Evolutionary conservation across 1,284 basidiomycete genomes (phyloP), one percentile per base, ranked within the genome.

Genomic region (Boletus hoseneyae): DNA sequence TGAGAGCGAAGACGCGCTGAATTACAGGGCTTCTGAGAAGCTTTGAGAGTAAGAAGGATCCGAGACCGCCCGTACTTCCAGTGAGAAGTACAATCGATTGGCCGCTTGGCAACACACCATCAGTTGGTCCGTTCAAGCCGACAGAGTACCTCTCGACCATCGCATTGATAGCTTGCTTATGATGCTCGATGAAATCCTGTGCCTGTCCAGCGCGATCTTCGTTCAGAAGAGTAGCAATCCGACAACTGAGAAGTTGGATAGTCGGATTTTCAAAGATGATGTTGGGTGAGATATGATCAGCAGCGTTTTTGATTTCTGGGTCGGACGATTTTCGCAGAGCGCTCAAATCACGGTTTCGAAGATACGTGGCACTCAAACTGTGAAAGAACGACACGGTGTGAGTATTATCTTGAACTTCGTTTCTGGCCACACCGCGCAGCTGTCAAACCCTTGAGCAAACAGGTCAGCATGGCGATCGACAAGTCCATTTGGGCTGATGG

Each of bases 371-470:
- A 13, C 66, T 67, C 45, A 71, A 47, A 50, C 69, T 71, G 10
- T 2, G 6, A 36, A 13, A 29, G 27, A 29, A 29, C 8, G 8
- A 7, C 27, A 29, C 29, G 36, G 18, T 2, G 3, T 8, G 15
- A 30, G 29, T 13, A 30, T 4, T 30, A 6, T 30, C 29, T 30
- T 32, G 10, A 30, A 12, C 3, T 12, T 10, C 10, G 54, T 60
- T 40, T 62, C 50, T 23, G 3, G 12, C 15, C 9, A 18, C 5
- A 42, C 6, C 1, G 2, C 56, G 23, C 38, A 69, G 70, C 70
- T 71, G 45, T 71, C 69, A 43, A 72, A 70, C 6, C 55, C 55
- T 37, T 67, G 66, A 13, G 58, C 52, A 39, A 72, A 73, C 0
- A 71, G 25, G 35, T 71, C 70, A 2, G 49, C 42, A 0, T 30